Evolutionary conservation across 768 basidiomycete genomes (phyloP).

Genomic region (Tephrocybe sp.): DNA sequence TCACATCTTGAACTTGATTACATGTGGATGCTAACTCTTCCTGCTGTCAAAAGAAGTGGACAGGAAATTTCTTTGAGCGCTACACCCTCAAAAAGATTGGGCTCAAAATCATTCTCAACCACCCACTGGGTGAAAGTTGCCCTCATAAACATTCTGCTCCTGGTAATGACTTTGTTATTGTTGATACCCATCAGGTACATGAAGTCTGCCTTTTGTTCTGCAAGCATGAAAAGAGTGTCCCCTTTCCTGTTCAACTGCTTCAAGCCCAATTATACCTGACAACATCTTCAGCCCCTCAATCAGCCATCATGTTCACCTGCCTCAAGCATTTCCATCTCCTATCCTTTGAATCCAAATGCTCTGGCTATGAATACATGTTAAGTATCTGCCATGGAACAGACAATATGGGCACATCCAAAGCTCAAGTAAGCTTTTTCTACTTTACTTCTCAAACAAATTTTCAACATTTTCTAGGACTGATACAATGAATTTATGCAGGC

Average conservation of each 20-base stretch:
- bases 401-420: conserved; percentile 6
- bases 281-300: background rate
- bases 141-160: background rate
- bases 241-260: conserved; percentile 10
- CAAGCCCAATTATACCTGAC: conserved; percentile 3
- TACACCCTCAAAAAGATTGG: conserved; percentile 15
- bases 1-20: background rate
- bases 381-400: conserved; percentile 1
- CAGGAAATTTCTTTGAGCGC: conserved; percentile 2
- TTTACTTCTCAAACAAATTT: background rate
- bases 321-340: conserved; percentile 11
- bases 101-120: conserved; percentile 21
- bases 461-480: conserved; percentile 17
- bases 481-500: conserved; percentile 20
- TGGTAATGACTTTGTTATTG: background rate
- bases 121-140: conserved; percentile 4
- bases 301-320: conserved; percentile 4
- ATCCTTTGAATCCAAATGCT: conserved; percentile 9
- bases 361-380: conserved; percentile 8
- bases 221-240: background rate
- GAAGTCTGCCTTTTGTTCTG: conserved; percentile 8
- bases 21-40: too few species aligned
- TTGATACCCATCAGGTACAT: conserved; percentile 4
- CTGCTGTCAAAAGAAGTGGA: conserved; percentile 8
- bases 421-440: background rate